A percentile compares a stretch with the other conserved stretches of the same genome.
Evolutionary conservation across 1,284 basidiomycete genomes (phyloP).

Genomic region (Rhizoctonia solani): DNA sequence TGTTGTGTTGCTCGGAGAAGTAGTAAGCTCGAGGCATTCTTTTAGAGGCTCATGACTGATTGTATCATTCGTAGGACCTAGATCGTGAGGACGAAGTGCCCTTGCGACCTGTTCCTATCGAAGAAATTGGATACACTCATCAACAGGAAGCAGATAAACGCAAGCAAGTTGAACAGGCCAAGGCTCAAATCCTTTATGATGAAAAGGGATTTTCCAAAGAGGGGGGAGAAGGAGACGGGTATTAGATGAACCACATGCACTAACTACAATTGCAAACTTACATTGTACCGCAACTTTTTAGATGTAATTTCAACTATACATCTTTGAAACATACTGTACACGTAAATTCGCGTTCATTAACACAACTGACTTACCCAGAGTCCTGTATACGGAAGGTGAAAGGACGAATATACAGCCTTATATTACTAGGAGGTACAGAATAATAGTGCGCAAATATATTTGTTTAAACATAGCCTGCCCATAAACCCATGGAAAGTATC

Average conservation of each 20-base stretch:
- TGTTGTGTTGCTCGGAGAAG: constrained; percentile 95
- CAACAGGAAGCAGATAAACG: constrained; percentile 69
- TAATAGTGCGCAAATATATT: no score
- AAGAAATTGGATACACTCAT: constrained; percentile 69
- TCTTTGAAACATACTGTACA: no score
- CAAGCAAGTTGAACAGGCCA: constrained; percentile 70
- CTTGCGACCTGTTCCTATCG: constrained; percentile 72
- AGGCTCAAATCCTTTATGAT: constrained; percentile 75
- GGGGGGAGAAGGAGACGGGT: constrained; percentile 89
- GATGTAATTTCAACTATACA: no score
- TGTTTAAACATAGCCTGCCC: no score
- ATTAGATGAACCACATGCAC: constrained; percentile 49
- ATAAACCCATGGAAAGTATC: no score
- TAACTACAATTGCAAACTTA: not conserved
- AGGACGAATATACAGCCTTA: no score
- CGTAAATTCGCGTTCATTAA: no score
- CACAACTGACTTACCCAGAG: no score
- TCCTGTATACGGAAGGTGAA: no score
- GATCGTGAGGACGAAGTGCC: constrained; percentile 90
- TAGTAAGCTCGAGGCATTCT: constrained; percentile 62
- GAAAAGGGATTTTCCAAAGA: constrained; percentile 84
- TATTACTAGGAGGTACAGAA: no score
- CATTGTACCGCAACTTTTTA: no score
- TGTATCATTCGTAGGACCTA: constrained; percentile 67
- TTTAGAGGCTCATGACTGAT: constrained; percentile 25